These are phyloP conservation scores for Mrakia frigida DNA, from an alignment of 768 basidiomycete species.

Conservation along the genomic window DNA sequence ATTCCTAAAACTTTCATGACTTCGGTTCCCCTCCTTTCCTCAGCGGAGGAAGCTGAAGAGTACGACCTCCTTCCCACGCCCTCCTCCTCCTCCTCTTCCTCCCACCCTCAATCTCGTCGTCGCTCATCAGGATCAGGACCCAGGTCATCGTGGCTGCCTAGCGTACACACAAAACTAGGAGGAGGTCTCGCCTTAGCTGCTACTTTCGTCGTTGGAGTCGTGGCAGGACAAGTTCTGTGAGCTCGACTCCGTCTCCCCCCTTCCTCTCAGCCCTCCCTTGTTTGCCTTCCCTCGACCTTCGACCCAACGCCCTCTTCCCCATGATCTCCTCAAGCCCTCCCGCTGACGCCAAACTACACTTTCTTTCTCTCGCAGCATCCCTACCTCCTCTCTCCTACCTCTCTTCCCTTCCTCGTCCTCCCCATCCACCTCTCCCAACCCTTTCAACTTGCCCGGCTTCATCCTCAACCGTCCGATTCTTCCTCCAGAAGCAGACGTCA, in stretches of 20 bases:
- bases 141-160: not conserved
- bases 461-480: conserved; percentile 16
- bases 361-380: not conserved
- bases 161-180: not conserved
- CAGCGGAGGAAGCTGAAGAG: conserved; percentile 3
- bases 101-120: not conserved
- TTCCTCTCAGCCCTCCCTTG: not conserved
- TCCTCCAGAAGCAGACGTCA: not conserved
- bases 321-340: not conserved
- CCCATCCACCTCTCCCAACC: not conserved
- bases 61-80: conserved; percentile 4
- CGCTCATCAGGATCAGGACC: not conserved
- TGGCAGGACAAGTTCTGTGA: not conserved
- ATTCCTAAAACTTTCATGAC: not conserved
- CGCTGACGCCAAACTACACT: too few species aligned
- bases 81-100: not conserved
- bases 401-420: not conserved
- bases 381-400: not conserved
- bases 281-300: not conserved
- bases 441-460: conserved; percentile 12
- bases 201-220: not conserved
- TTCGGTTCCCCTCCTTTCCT: not conserved
- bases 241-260: not conserved
- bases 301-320: too few species aligned
- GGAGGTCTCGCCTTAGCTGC: not conserved